Percentiles rank a stretch among this genome's conserved stretches.
Evolutionary conservation across 2,329 filamentous ascomycete species (phyloP).

Genomic region (Neurospora sp.): DNA sequence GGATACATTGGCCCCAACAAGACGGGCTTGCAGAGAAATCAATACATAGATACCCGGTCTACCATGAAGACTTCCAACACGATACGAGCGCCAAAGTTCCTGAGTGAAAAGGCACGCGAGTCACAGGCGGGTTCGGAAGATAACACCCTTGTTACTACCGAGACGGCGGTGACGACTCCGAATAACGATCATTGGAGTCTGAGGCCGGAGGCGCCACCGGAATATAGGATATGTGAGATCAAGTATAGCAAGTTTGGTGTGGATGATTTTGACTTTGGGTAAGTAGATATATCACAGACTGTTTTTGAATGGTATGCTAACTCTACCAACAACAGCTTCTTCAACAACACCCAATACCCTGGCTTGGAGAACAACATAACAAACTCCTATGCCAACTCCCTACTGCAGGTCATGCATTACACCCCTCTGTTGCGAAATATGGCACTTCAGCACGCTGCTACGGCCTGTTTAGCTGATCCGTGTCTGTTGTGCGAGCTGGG

Average conservation of each 20-base stretch:
- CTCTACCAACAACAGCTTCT: slow-evolving; percentile 46
- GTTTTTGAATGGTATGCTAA: not conserved
- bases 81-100: slow-evolving; percentile 74
- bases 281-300: slow-evolving; percentile 21
- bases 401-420: slow-evolving; percentile 86
- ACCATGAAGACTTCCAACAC: slow-evolving; percentile 50
- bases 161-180: slow-evolving; percentile 51
- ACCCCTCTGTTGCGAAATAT: slow-evolving; percentile 82
- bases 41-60: slow-evolving; percentile 67
- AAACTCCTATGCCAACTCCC: slow-evolving; percentile 90
- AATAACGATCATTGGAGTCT: slow-evolving; percentile 58
- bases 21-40: slow-evolving; percentile 65
- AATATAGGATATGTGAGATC: slow-evolving; percentile 93
- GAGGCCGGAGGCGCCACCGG: slow-evolving; percentile 72
- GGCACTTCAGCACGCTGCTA: slow-evolving; percentile 80
- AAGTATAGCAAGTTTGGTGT: slow-evolving; percentile 98
- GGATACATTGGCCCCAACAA: slow-evolving; percentile 73
- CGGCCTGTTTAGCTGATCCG: slow-evolving; percentile 68
- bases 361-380: slow-evolving; percentile 93
- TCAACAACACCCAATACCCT: slow-evolving; percentile 87
- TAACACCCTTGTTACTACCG: slow-evolving; percentile 26
- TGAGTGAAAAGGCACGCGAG: slow-evolving; percentile 85
- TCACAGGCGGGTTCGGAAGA: slow-evolving; percentile 36
- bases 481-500: slow-evolving; percentile 92
- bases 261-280: slow-evolving; percentile 98